phyloP scores from a whole-genome alignment of 805 yeast genomes.

The Monosporozyma unispora region DNA sequence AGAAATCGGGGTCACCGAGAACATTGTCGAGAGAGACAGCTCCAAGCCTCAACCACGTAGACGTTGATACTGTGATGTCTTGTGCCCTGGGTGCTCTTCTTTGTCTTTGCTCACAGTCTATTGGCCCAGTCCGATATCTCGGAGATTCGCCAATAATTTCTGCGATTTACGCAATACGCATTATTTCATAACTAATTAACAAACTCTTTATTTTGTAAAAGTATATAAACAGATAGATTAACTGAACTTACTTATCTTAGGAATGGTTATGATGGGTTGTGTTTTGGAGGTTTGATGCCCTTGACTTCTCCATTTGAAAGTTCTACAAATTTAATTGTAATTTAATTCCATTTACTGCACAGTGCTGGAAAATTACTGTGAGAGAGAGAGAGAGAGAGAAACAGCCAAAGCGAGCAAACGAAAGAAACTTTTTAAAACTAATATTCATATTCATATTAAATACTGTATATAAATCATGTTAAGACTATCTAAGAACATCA shows the following conservation, averaged over 20 bases:
- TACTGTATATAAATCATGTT: background rate
- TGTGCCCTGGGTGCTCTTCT: background rate
- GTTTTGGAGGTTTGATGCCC: no score
- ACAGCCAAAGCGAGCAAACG: background rate
- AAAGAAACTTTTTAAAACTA: background rate
- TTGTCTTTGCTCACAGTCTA: background rate
- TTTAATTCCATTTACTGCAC: no score
- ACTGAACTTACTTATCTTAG: background rate
- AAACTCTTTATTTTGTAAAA: no score
- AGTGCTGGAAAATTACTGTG: background rate
- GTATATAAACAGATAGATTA: background rate
- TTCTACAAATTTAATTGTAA: no score
- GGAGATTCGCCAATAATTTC: background rate
- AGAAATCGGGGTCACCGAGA: constrained; percentile 86
- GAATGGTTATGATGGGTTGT: no score
- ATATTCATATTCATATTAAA: background rate
- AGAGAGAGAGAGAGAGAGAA: background rate
- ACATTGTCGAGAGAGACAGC: constrained; percentile 67
- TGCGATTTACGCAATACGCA: background rate
- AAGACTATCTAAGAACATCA: background rate
- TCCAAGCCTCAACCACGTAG: constrained; percentile 47
- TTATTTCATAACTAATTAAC: background rate
- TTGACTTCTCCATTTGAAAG: no score
- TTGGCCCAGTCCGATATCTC: background rate
- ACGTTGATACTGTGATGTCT: constrained; percentile 5